phyloP scores from a whole-genome alignment of 225 moss, liverwort and hornwort species.

The Pleurozium schreberi region DNA sequence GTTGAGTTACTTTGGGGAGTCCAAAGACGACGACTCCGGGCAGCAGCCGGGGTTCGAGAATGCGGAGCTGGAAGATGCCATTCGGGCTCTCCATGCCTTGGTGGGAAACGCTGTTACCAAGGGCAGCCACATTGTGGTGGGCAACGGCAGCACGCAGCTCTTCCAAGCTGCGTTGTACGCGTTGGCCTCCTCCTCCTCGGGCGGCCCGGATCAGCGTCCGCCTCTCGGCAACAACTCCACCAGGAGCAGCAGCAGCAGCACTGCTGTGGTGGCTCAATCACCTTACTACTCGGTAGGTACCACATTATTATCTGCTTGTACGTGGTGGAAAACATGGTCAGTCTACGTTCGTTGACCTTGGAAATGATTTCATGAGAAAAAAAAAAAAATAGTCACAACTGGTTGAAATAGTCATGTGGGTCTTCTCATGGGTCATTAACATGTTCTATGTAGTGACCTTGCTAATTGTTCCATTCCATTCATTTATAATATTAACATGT shows the following conservation, averaged over 20 bases:
- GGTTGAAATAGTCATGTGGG: background rate
- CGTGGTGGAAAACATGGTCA: background rate
- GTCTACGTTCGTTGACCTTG: background rate
- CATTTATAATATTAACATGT: background rate
- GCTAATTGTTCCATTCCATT: background rate
- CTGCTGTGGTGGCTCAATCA: conserved; percentile 11
- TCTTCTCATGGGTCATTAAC: background rate
- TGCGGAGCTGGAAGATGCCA: background rate
- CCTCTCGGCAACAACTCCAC: background rate
- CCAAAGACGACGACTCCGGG: background rate
- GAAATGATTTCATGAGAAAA: background rate
- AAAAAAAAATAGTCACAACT: background rate
- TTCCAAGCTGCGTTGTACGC: conserved; percentile 18
- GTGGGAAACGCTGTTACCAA: conserved; percentile 13
- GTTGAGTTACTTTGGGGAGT: conserved; percentile 11
- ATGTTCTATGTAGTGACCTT: background rate
- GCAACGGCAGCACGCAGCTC: conserved; percentile 17
- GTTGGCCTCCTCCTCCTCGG: background rate
- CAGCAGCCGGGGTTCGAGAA: background rate
- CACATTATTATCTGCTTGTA: background rate
- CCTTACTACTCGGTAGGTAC: conserved; percentile 13
- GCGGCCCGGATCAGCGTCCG: too few relatives aligned
- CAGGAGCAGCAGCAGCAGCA: background rate
- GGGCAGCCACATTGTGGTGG: background rate
- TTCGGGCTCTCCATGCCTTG: conserved; percentile 5